Evolutionary conservation across 768 basidiomycete genomes (phyloP).

Genomic region (Chlorophyllum brunneum): DNA sequence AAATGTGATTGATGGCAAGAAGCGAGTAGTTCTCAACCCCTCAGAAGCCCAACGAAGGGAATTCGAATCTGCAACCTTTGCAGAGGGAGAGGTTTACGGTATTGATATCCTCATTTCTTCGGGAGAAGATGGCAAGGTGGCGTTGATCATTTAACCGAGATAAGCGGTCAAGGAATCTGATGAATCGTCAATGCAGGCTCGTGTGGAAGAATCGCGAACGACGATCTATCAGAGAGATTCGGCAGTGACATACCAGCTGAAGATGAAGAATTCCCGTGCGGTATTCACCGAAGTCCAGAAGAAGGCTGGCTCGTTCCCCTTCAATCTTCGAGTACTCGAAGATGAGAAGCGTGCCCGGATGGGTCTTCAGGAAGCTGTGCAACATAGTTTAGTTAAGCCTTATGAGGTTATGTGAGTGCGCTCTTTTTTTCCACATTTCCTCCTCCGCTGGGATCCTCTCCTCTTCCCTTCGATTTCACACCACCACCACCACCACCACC

Average conservation of each 20-base stretch:
- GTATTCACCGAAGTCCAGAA: slow-evolving; percentile 97
- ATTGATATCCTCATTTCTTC: slow-evolving; percentile 89
- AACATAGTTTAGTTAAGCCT: slow-evolving; percentile 89
- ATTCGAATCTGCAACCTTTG: slow-evolving; percentile 80
- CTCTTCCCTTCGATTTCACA: background rate
- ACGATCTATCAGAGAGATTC: slow-evolving; percentile 91
- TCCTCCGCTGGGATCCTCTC: background rate
- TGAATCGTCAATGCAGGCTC: slow-evolving; percentile 52
- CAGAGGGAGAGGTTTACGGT: slow-evolving; percentile 93
- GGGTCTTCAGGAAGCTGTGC: slow-evolving; percentile 93
- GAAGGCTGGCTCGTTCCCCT: slow-evolving; percentile 97
- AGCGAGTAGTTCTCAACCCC: slow-evolving; percentile 90
- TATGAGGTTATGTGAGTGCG: slow-evolving; percentile 86
- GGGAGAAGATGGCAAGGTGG: slow-evolving; percentile 85
- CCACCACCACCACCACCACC: too few species aligned
- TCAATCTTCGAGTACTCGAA: slow-evolving; percentile 90
- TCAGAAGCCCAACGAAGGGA: slow-evolving; percentile 80
- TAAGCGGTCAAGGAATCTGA: slow-evolving; percentile 77
- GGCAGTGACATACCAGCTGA: slow-evolving; percentile 87
- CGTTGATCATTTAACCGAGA: slow-evolving; percentile 77
- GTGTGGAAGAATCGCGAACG: slow-evolving; percentile 84
- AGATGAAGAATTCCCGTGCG: slow-evolving; percentile 96
- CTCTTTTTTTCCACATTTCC: background rate
- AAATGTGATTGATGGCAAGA: slow-evolving; percentile 94
- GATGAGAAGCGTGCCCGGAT: slow-evolving; percentile 95